Evolutionary conservation across 805 yeast genomes (phyloP).

Genomic region (Kodamaea leandrae): DNA sequence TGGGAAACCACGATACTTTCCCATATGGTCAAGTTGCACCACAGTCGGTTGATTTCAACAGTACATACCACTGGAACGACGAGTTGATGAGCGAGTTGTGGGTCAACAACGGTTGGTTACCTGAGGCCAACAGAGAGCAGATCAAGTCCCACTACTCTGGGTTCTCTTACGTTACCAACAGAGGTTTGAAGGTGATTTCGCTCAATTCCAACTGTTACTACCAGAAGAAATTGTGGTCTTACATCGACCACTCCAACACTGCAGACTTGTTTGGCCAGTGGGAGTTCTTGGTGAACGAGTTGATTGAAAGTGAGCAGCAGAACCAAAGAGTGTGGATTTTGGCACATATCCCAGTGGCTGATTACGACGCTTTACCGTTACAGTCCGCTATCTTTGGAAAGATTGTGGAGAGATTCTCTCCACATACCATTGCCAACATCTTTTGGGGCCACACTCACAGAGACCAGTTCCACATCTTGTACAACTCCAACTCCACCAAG

Average conservation of each 20-base stretch:
- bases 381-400: constrained; percentile 55
- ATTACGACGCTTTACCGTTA: constrained; percentile 55
- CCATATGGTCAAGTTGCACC: constrained; percentile 73
- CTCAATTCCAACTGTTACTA: constrained; percentile 70
- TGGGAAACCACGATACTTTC: constrained; percentile 73
- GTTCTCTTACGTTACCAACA: constrained; percentile 51
- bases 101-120: constrained; percentile 39
- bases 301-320: constrained; percentile 53
- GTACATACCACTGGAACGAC: constrained; percentile 37
- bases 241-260: constrained; percentile 51
- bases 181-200: constrained; percentile 59
- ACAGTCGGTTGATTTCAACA: constrained; percentile 24
- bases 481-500: constrained; percentile 40
- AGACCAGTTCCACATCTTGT: constrained; percentile 63
- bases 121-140: constrained; percentile 20
- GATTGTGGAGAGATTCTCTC: constrained; percentile 65
- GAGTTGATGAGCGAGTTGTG: constrained; percentile 37
- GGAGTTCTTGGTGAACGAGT: constrained; percentile 58
- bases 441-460: constrained; percentile 72
- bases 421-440: constrained; percentile 63
- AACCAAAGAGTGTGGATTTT: constrained; percentile 72
- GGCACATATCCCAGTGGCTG: constrained; percentile 64
- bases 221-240: constrained; percentile 51
- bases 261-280: constrained; percentile 65
- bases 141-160: constrained; percentile 57